Evolutionary conservation across 1,284 basidiomycete species (phyloP).

Genomic region (Laetiporus sulphureus): DNA sequence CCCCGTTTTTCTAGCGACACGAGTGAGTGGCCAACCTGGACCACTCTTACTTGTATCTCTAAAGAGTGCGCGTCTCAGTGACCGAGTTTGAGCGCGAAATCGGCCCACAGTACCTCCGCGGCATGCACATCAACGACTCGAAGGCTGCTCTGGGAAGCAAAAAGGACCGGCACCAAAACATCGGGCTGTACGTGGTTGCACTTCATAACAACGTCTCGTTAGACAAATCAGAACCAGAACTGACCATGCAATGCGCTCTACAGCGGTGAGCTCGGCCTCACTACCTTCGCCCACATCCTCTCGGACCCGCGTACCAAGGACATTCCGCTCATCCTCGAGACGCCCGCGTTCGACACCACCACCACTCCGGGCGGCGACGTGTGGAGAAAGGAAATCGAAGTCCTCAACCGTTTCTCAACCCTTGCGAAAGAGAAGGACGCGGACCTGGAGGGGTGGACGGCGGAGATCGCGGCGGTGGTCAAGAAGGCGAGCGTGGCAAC

Average conservation of each 20-base stretch:
- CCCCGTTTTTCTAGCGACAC: no score
- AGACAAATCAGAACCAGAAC: no score
- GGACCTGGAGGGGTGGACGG: slow-evolving; percentile 20
- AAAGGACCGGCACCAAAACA: slow-evolving; percentile 80
- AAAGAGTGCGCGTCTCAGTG: no score
- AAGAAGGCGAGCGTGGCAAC: slow-evolving; percentile 13
- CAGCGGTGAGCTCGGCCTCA: slow-evolving; percentile 64
- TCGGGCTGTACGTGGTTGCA: slow-evolving; percentile 56
- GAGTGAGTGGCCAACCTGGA: no score
- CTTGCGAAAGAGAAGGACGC: slow-evolving; percentile 1
- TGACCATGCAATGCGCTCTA: no score
- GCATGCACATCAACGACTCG: slow-evolving; percentile 85
- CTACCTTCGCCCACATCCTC: slow-evolving; percentile 62
- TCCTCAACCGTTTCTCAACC: slow-evolving; percentile 39
- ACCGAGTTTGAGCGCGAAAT: slow-evolving; percentile 59
- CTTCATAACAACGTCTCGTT: neutral
- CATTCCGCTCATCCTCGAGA: slow-evolving; percentile 81
- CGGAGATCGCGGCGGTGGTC: slow-evolving; percentile 26
- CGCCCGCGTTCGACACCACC: slow-evolving; percentile 52
- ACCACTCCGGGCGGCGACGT: slow-evolving; percentile 38
- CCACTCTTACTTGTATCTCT: no score
- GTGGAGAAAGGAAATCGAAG: slow-evolving; percentile 69
- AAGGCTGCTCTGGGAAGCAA: slow-evolving; percentile 58
- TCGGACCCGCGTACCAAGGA: slow-evolving; percentile 60
- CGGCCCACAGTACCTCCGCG: slow-evolving; percentile 67